Evolutionary conservation across 305 asterid species (phyloP).

Genomic region (Solanum hybrid): DNA sequence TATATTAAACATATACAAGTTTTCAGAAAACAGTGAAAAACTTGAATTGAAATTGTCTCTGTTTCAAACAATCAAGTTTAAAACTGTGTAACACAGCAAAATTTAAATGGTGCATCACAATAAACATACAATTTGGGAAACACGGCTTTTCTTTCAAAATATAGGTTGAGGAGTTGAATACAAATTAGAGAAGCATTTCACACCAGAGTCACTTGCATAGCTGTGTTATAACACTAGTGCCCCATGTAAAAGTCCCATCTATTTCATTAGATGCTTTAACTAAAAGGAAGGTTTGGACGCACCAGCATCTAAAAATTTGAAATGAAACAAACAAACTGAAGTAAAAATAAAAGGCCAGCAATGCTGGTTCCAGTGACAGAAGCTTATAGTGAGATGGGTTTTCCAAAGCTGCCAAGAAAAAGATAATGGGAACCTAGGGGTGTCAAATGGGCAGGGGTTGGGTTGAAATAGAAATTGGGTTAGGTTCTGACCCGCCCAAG

Average conservation of each 20-base stretch:
- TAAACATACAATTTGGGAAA: background rate
- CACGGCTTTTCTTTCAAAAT: background rate
- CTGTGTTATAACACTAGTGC: background rate
- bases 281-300: background rate
- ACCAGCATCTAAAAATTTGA: background rate
- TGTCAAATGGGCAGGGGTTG: background rate
- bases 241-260: background rate
- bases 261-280: background rate
- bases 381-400: background rate
- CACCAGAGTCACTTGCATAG: background rate
- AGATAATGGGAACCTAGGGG: background rate
- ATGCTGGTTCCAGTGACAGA: background rate
- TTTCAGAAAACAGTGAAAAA: background rate
- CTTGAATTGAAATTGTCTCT: background rate
- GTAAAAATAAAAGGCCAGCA: background rate
- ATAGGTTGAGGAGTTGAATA: background rate
- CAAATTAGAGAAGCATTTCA: background rate
- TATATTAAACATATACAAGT: background rate
- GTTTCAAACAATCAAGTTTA: background rate
- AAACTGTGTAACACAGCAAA: background rate
- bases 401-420: background rate
- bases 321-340: background rate
- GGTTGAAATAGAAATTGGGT: background rate
- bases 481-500: background rate
- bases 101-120: background rate